Conservation (phyloP, 495 filamentous ascomycete genomes). For the Lasiosphaeria ovina region DNA sequence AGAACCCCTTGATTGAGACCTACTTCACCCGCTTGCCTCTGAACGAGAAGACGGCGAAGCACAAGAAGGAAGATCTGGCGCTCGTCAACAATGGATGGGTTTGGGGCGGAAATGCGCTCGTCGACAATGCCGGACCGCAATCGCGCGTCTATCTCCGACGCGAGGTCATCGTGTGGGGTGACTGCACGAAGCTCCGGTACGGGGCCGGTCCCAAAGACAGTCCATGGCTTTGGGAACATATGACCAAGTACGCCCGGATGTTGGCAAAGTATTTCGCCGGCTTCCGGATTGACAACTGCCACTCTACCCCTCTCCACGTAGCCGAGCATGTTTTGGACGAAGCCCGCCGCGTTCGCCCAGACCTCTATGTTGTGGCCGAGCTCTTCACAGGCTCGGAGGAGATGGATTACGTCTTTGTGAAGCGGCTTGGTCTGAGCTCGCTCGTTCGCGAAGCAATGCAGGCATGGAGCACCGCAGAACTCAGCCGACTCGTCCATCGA, state of each 20-base stretch:
- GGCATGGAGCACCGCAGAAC: slow-evolving; percentile 89
- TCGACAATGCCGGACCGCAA: slow-evolving; percentile 86
- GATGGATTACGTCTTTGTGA: slow-evolving; percentile 93
- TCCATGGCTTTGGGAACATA: slow-evolving; percentile 92
- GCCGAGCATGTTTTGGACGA: slow-evolving; percentile 93
- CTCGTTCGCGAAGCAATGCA: slow-evolving; percentile 98
- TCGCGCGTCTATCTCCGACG: slow-evolving; percentile 88
- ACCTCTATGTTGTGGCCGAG: slow-evolving; percentile 90
- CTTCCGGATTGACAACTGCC: slow-evolving; percentile 97
- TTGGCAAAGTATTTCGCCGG: slow-evolving; percentile 95
- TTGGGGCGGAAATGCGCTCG: slow-evolving; percentile 91
- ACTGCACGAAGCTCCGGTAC: slow-evolving; percentile 97
- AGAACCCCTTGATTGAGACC: slow-evolving; percentile 84
- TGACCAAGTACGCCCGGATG: slow-evolving; percentile 86
- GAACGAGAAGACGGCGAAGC: slow-evolving; percentile 74
- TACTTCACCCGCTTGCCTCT: slow-evolving; percentile 91
- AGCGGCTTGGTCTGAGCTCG: slow-evolving; percentile 82
- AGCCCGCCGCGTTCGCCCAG: slow-evolving; percentile 81
- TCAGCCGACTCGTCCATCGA: slow-evolving; percentile 88
- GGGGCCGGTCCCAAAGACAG: slow-evolving; percentile 77
- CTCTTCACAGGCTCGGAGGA: slow-evolving; percentile 95
- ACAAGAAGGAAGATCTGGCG: slow-evolving; percentile 72
- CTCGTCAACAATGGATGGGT: slow-evolving; percentile 98
- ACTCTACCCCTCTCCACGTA: slow-evolving; percentile 91
- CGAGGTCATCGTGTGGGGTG: slow-evolving; percentile 97